Evolutionary conservation across 2,329 filamentous ascomycete species (phyloP), one percentile per base, ranked within the genome.

Genomic region (Ceratocystis alfenasii): DNA sequence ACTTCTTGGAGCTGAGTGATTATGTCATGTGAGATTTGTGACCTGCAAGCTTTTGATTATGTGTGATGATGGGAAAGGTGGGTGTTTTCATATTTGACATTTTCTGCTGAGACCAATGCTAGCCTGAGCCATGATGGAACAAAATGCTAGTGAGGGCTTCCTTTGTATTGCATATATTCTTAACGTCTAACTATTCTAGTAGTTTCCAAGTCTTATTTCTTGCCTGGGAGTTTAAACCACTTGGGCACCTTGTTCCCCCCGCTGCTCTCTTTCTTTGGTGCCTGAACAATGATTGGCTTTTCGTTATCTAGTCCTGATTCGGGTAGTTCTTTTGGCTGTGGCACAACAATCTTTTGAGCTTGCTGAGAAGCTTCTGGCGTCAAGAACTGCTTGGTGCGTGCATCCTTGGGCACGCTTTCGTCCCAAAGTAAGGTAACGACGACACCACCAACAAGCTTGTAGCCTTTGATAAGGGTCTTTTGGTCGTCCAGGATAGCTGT

Each of bases 371-470:
- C 79, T 30, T 78, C 76, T 1, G 74, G 70, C 70, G 83, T 86
- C 66, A 94, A 74, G 64, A 88, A 84, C 17, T 81, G 77, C 28
- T 75, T 76, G 36, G 80, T 80, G 67, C 86, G 79, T 3, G 80
- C 81, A 10, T 80, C 76, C 1, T 76, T 71, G n/a, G 81, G 78
- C 1, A 86, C 87, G 46, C 75, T 78, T 60, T 86, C 81, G 22
- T 85, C 83, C 89, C 90, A 95, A 0, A 85, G 76, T 68, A 95
- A 82, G 68, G 87, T 93, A 55, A 96, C 78, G 7, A 95, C 78
- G 41, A 92, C 86, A 44, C 65, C 66, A 22, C 44, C 85, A 2
- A 80, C 81, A 69, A 96, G 82, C 15, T 86, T 84, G 70, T 95
- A 81, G 66, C 87, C 84, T 63, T 81, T 79, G 66, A 96, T 88